Conservation (phyloP, 805 yeast genomes). For the Barnettozyma botsteinii region DNA sequence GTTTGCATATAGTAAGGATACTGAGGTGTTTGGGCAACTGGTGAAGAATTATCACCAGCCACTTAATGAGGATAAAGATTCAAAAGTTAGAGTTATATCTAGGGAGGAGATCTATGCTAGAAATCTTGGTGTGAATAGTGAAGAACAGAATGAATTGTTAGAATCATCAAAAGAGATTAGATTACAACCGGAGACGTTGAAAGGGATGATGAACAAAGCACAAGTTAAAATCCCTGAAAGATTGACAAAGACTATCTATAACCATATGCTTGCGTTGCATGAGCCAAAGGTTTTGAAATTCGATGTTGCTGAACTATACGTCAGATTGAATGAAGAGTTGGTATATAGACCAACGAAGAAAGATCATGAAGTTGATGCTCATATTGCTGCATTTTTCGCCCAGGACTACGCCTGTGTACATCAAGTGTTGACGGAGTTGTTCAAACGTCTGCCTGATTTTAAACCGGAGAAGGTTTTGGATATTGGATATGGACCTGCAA, state of each 20-base stretch:
- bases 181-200: constrained; percentile 49
- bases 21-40: constrained; percentile 39
- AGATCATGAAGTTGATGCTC: constrained; percentile 64
- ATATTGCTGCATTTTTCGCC: constrained; percentile 71
- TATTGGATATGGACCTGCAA: constrained; percentile 86
- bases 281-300: constrained; percentile 60
- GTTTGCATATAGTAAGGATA: constrained; percentile 32
- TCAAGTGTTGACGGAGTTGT: constrained; percentile 63
- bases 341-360: constrained; percentile 44
- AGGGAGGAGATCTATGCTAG: constrained; percentile 29
- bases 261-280: constrained; percentile 54
- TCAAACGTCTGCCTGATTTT: constrained; percentile 52
- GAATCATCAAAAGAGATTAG: constrained; percentile 32
- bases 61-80: constrained; percentile 26
- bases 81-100: constrained; percentile 30
- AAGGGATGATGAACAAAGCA: constrained; percentile 45
- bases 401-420: constrained; percentile 72
- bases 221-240: constrained; percentile 51
- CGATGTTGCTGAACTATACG: constrained; percentile 52
- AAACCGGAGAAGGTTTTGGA: constrained; percentile 66
- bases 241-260: constrained; percentile 53
- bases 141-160: constrained; percentile 16
- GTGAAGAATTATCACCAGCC: constrained; percentile 34
- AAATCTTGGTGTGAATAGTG: constrained; percentile 28
- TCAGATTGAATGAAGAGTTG: constrained; percentile 44